phyloP scores from a whole-genome alignment of 2,329 filamentous ascomycete species.

The Epichloe coenophiala region DNA sequence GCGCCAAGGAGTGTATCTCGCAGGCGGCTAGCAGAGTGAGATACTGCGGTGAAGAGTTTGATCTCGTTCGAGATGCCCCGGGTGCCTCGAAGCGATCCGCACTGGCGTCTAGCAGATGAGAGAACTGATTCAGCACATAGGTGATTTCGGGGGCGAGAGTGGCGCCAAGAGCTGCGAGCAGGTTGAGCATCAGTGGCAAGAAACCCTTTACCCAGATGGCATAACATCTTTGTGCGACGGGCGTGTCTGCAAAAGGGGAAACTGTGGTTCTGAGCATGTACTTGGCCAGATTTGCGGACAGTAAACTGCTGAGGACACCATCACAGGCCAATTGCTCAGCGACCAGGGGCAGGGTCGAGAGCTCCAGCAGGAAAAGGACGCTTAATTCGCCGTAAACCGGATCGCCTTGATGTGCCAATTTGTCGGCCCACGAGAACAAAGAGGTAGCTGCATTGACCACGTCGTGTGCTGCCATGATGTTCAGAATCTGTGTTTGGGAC shows the following conservation, averaged over 20 bases:
- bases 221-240: slow-evolving; percentile 61
- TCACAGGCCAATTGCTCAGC: slow-evolving; percentile 87
- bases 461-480: slow-evolving; percentile 56
- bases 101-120: slow-evolving; percentile 60
- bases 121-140: slow-evolving; percentile 81
- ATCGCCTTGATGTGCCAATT: slow-evolving; percentile 62
- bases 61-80: slow-evolving; percentile 36
- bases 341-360: slow-evolving; percentile 67
- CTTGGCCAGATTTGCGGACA: slow-evolving; percentile 64
- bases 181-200: slow-evolving; percentile 76
- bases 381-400: slow-evolving; percentile 91
- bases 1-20: slow-evolving; percentile 65
- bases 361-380: slow-evolving; percentile 73
- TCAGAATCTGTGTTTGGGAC: slow-evolving; percentile 55
- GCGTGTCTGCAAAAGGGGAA: slow-evolving; percentile 58
- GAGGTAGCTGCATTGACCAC: slow-evolving; percentile 70
- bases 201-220: slow-evolving; percentile 82
- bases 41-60: slow-evolving; percentile 38
- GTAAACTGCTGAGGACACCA: slow-evolving; percentile 65
- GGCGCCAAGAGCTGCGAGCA: slow-evolving; percentile 68
- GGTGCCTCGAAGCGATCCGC: slow-evolving; percentile 57
- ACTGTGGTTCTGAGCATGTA: slow-evolving; percentile 60
- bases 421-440: slow-evolving; percentile 88
- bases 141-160: slow-evolving; percentile 75
- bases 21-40: slow-evolving; percentile 61